Evolutionary conservation across 805 yeast genomes (phyloP).

Genomic region (Cyberlindnera sargentensis): DNA sequence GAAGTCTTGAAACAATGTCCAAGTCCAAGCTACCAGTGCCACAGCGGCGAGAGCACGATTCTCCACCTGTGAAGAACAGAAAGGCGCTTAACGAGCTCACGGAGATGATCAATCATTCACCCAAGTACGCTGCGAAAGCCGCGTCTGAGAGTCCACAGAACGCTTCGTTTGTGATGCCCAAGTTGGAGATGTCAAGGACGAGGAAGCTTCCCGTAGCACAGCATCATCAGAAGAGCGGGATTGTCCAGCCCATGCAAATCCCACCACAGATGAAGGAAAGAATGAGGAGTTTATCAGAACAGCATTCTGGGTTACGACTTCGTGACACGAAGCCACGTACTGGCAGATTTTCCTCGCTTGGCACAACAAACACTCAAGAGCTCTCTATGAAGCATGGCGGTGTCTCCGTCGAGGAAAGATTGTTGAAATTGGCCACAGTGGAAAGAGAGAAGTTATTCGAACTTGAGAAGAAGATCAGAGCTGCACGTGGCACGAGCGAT

Average conservation of each 20-base stretch:
- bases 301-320: not conserved
- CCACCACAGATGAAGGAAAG: slow-evolving; percentile 1
- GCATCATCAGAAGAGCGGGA: not conserved
- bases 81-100: slow-evolving; percentile 17
- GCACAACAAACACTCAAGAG: not conserved
- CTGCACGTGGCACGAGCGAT: slow-evolving; percentile 2
- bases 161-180: not conserved
- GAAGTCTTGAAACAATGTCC: not conserved
- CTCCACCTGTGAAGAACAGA: slow-evolving; percentile 21
- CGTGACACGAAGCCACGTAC: not conserved
- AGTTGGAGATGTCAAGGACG: not conserved
- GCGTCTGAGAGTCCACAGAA: not conserved
- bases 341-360: not conserved
- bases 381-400: slow-evolving; percentile 11
- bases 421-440: slow-evolving; percentile 6
- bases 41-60: slow-evolving; percentile 2
- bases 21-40: slow-evolving; percentile 11
- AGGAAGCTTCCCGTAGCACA: not conserved
- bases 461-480: slow-evolving; percentile 7
- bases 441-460: slow-evolving; percentile 8
- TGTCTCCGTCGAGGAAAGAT: slow-evolving; percentile 6
- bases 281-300: slow-evolving; percentile 1
- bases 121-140: slow-evolving; percentile 2
- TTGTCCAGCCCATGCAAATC: not conserved
- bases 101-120: slow-evolving; percentile 15